phyloP scores from a whole-genome alignment of 176 grass and related monocot species.

The Ensete glaucum region DNA sequence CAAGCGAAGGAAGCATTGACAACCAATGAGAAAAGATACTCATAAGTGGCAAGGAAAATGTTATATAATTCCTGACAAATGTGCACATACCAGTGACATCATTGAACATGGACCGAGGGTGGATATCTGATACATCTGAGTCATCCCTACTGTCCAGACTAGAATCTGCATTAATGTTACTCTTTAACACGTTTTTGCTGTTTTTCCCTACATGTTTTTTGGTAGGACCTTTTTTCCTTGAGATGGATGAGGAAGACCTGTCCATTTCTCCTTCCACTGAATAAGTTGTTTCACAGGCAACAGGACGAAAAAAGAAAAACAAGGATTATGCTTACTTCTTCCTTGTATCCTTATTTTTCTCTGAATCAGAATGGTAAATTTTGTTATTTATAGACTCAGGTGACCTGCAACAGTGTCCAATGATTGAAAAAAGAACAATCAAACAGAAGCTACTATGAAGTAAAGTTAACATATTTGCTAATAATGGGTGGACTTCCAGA shows the following conservation, averaged over 20 bases:
- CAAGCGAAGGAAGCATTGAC: no score
- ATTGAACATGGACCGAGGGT: constrained; percentile 37
- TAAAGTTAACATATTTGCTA: neutral
- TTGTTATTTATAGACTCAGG: constrained; percentile 33
- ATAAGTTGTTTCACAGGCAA: constrained; percentile 12
- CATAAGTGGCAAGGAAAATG: no score
- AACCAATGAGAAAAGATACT: no score
- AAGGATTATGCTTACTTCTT: constrained; percentile 38
- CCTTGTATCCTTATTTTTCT: constrained; percentile 26
- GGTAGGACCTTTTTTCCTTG: constrained; percentile 36
- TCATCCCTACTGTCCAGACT: constrained; percentile 21
- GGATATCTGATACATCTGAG: constrained; percentile 34
- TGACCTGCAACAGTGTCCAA: constrained; percentile 32
- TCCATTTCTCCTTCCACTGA: constrained; percentile 21
- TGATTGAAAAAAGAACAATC: neutral
- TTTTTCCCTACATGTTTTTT: constrained; percentile 14
- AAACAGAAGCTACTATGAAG: neutral
- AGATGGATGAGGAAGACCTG: constrained; percentile 42
- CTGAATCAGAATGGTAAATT: constrained; percentile 30
- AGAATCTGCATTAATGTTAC: constrained; percentile 15
- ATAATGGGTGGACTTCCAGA: neutral
- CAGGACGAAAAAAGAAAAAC: neutral
- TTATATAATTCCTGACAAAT: neutral
- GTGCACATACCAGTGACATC: constrained; percentile 43
- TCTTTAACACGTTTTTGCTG: constrained; percentile 18